Evolutionary conservation across 306 rosid species (phyloP).

Genomic region (Trifolium subterraneum): DNA sequence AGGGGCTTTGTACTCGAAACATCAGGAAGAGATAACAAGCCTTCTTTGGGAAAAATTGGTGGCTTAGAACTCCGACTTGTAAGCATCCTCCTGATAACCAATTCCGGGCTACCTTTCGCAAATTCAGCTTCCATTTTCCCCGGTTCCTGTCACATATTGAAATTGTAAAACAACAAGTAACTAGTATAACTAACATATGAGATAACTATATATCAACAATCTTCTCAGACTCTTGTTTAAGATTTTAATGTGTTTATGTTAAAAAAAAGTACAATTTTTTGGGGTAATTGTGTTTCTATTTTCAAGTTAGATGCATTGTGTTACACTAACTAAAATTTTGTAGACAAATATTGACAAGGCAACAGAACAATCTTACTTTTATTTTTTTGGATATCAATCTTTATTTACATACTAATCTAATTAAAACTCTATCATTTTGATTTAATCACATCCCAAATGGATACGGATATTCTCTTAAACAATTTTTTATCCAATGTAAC

Average conservation of each 20-base stretch:
- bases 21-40: not conserved
- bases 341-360: not conserved
- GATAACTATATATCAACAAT: no score
- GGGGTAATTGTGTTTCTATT: no score
- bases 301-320: no score
- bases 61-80: slow-evolving; percentile 39
- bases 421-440: not conserved
- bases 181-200: no score
- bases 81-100: slow-evolving; percentile 34
- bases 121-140: slow-evolving; percentile 43
- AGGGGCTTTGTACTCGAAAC: not conserved
- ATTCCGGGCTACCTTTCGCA: not conserved
- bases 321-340: not conserved
- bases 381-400: no score
- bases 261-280: no score
- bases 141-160: slow-evolving; percentile 35
- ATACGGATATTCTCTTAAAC: not conserved
- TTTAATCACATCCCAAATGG: not conserved
- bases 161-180: no score
- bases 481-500: not conserved
- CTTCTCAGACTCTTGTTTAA: no score
- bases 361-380: not conserved
- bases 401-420: no score
- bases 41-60: slow-evolving; percentile 43
- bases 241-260: no score